Evolutionary conservation across 2,329 filamentous ascomycete species (phyloP).

Genomic region (Verticillium albo-atrum): DNA sequence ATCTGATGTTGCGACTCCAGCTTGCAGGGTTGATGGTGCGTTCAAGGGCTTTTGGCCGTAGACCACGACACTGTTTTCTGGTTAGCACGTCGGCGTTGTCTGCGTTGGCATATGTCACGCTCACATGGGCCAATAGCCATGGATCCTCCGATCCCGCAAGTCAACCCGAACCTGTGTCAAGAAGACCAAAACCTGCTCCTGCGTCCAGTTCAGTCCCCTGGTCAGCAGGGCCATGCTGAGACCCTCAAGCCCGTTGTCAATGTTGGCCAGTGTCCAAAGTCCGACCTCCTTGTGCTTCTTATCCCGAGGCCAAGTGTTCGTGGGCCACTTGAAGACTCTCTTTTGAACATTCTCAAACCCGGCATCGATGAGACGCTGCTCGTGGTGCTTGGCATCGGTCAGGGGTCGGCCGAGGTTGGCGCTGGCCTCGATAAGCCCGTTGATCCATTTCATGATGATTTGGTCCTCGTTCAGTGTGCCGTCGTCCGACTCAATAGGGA

Average conservation of each 20-base stretch:
- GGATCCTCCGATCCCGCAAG: constrained; percentile 25
- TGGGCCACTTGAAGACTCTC: constrained; percentile 21
- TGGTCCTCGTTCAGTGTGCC: background rate
- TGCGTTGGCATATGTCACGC: constrained; percentile 5
- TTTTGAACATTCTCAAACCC: constrained; percentile 26
- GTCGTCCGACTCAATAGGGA: background rate
- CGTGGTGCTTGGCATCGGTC: background rate
- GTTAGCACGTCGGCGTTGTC: background rate
- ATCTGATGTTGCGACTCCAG: too few relatives aligned
- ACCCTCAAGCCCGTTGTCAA: constrained; percentile 15
- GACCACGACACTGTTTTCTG: background rate
- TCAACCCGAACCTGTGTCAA: constrained; percentile 24
- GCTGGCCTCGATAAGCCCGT: background rate
- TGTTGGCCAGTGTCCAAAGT: background rate
- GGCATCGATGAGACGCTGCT: constrained; percentile 5
- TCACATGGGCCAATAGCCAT: constrained; percentile 33
- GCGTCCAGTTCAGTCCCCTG: constrained; percentile 25
- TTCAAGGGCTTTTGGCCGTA: background rate
- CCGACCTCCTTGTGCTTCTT: constrained; percentile 23
- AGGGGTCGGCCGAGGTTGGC: background rate
- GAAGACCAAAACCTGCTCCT: constrained; percentile 25
- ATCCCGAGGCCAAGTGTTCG: constrained; percentile 24
- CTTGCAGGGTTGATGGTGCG: too few relatives aligned
- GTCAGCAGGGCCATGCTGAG: constrained; percentile 33
- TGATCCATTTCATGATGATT: background rate